Evolutionary conservation across 768 basidiomycete species (phyloP).

Genomic region (Lentinula lateritia): DNA sequence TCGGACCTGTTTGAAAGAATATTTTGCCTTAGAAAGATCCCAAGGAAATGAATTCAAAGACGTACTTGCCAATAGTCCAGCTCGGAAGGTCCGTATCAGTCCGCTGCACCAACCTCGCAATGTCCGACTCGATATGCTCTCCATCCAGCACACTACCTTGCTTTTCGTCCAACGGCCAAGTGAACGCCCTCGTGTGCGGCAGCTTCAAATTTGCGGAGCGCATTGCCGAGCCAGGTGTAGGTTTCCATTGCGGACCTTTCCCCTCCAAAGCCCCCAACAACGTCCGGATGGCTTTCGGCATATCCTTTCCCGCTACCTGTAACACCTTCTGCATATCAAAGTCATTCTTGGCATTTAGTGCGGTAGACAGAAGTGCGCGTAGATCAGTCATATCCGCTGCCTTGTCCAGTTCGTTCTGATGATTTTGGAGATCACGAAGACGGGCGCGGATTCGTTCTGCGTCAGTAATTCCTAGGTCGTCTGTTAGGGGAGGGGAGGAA

Average conservation of each 20-base stretch:
- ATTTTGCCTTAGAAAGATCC: too few species aligned
- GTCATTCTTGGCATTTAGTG: slow-evolving; percentile 32
- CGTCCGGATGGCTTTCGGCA: slow-evolving; percentile 47
- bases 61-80: slow-evolving; percentile 42
- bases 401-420: slow-evolving; percentile 31
- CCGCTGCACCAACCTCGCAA: neutral
- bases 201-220: neutral
- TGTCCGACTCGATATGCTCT: slow-evolving; percentile 29
- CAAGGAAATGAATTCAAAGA: neutral
- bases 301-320: slow-evolving; percentile 35
- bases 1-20: slow-evolving; percentile 31
- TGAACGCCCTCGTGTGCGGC: neutral
- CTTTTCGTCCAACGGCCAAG: slow-evolving; percentile 5
- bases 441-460: neutral
- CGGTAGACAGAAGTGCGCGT: slow-evolving; percentile 30
- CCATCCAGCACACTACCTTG: slow-evolving; percentile 29
- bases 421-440: slow-evolving; percentile 10
- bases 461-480: neutral
- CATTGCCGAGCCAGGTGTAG: neutral
- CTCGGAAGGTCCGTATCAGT: slow-evolving; percentile 23
- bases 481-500: neutral
- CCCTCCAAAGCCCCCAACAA: slow-evolving; percentile 39
- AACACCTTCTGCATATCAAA: slow-evolving; percentile 35
- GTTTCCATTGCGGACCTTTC: neutral
- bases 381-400: slow-evolving; percentile 32